Percentiles rank a stretch among this genome's conserved stretches.
These are phyloP conservation scores for Collybia sp. DNA, from an alignment of 768 basidiomycete genomes.

Conservation along the genomic window DNA sequence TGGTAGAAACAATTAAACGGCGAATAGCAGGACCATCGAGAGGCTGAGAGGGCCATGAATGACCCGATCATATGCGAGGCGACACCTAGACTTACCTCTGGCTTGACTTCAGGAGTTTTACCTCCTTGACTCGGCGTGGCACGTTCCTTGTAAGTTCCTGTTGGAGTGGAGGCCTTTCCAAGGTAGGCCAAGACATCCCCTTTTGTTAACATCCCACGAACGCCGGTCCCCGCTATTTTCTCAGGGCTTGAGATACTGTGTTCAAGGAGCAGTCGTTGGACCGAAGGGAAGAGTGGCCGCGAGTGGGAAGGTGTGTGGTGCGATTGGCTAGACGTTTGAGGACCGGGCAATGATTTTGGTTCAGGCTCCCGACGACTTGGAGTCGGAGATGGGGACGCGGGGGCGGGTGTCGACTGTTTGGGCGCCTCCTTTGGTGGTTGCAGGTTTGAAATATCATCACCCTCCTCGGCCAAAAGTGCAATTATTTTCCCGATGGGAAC, in stretches of 20 bases:
- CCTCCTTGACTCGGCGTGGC: slow-evolving; percentile 26
- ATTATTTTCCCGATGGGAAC: slow-evolving; percentile 87
- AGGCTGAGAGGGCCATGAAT: slow-evolving; percentile 23
- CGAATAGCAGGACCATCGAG: slow-evolving; percentile 66
- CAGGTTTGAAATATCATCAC: slow-evolving; percentile 89
- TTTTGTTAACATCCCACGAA: slow-evolving; percentile 93
- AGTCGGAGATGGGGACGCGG: slow-evolving; percentile 25
- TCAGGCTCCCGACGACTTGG: slow-evolving; percentile 18
- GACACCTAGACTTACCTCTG: too few species aligned
- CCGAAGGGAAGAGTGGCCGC: slow-evolving; percentile 86
- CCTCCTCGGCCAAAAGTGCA: slow-evolving; percentile 91
- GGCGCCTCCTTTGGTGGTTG: slow-evolving; percentile 48
- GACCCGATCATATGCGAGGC: background rate
- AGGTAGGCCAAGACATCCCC: slow-evolving; percentile 88
- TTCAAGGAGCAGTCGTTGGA: slow-evolving; percentile 73
- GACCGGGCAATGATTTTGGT: slow-evolving; percentile 17
- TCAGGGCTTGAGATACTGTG: slow-evolving; percentile 54
- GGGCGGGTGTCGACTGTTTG: slow-evolving; percentile 18
- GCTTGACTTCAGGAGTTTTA: slow-evolving; percentile 25
- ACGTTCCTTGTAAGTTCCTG: slow-evolving; percentile 65
- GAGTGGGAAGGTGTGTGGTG: slow-evolving; percentile 43
- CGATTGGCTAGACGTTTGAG: slow-evolving; percentile 26
- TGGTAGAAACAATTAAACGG: slow-evolving; percentile 56
- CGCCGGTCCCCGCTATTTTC: slow-evolving; percentile 82
- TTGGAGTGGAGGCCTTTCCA: slow-evolving; percentile 75